Percentiles rank a stretch among this genome's conserved stretches.
These are phyloP conservation scores for Cylindrotheca fusiformis DNA, from an alignment of 108 stramenopile genomes.

Conservation along the genomic window DNA sequence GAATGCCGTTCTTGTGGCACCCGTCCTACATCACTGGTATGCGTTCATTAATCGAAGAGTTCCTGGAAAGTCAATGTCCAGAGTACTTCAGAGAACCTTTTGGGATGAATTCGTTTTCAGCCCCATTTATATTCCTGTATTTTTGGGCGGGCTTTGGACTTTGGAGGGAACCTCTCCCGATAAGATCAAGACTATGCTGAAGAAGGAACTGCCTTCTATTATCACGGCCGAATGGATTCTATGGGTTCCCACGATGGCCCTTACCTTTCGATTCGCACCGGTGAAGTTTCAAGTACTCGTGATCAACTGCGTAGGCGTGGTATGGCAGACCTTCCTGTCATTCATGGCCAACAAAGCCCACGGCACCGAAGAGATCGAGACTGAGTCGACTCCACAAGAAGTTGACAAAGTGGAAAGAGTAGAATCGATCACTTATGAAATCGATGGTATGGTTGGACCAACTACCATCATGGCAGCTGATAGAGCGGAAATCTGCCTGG, in stretches of 20 bases:
- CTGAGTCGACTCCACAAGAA: not conserved
- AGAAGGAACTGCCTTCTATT: conserved; percentile 14
- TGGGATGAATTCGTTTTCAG: conserved; percentile 78
- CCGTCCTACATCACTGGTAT: conserved; percentile 83
- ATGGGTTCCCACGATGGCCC: conserved; percentile 80
- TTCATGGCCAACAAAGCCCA: conserved; percentile 40
- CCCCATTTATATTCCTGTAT: conserved; percentile 70
- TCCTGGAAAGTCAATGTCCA: conserved; percentile 43
- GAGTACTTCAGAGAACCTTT: conserved; percentile 52
- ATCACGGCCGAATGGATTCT: conserved; percentile 42
- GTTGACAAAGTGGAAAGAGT: not conserved
- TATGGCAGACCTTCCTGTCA: conserved; percentile 87
- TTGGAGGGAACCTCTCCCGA: conserved; percentile 51
- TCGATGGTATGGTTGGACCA: not conserved
- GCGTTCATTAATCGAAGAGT: conserved; percentile 35
- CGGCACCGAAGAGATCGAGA: not conserved
- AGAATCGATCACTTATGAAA: not conserved
- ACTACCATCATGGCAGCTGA: too few relatives aligned
- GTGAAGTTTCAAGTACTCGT: conserved; percentile 80
- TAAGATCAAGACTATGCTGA: conserved; percentile 20
- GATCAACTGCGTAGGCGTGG: conserved; percentile 74
- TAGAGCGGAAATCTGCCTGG: not conserved
- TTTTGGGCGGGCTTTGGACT: conserved; percentile 57
- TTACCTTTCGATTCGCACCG: conserved; percentile 80
- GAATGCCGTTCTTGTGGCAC: conserved; percentile 71